Base-by-base conservation (phyloP, 768 basidiomycete species). In the Leucosporidium yakuticum region DNA sequence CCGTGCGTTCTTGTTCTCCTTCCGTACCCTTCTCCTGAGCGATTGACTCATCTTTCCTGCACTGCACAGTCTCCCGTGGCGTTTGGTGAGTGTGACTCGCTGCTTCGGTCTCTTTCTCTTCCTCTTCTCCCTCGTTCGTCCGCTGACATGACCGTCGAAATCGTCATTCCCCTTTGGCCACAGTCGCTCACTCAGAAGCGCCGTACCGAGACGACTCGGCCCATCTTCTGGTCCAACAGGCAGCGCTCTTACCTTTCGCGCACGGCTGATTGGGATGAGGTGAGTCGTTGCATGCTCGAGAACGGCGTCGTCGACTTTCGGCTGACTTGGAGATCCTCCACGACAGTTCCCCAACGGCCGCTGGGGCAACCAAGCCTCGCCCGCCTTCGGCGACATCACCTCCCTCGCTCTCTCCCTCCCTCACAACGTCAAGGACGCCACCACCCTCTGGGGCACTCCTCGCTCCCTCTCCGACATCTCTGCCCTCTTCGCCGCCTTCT, bases 191-290 rank as follows among this genome's bases (percentile, higher is more conserved):
- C 95, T 3, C 92, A 94, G 25, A 90, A 84, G 76, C 84, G 96
- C 65, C 88, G 95, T 60, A 83, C 86, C 71, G 96, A 99, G 80
- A 88, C 85, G 58, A 98, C 95, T 71, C 88, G 96, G 44, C 96
- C 96, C 4, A 98, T 99, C 77, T 98, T 98, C 82, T 98, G 95
- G 94, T 92, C 96, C 19, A 98, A 99, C 80, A 84, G 95, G 49
- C 85, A 92, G 48, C 89, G 93, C 77, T 96, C 93, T 1, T 98
- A 98, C 78, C 82, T 98, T 56, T 90, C 90, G 12, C 88, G 95
- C 63, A 98, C 96, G 20, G 93, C 96, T 77, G 91, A 96, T 77
- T 99, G 96, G 96, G 96, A 99, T 77, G 74, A 77, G 59, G 64
- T 70, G 31, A 53, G 53, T 34, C 3, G 25, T 25, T n/a, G 21